Conservation (phyloP, 2,329 filamentous ascomycete genomes). For the Pseudogymnoascus verrucosus region DNA sequence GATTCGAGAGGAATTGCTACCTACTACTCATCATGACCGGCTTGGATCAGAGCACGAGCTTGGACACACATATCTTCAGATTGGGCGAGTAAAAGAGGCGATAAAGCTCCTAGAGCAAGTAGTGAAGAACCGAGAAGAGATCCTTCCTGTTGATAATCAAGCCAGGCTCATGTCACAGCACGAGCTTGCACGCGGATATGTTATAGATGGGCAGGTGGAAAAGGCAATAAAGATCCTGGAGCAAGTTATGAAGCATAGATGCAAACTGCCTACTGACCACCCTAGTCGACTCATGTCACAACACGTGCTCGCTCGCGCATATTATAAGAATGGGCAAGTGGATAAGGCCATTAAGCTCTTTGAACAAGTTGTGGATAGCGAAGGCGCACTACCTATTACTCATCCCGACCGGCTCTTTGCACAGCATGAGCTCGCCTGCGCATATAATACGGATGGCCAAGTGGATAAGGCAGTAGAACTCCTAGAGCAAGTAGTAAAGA, state of each 20-base stretch:
- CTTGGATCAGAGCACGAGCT: too few species aligned
- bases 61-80: neutral
- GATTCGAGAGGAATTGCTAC: neutral
- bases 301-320: neutral
- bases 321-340: neutral
- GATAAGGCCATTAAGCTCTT: constrained; percentile 8
- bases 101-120: constrained; percentile 10
- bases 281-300: neutral
- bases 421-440: neutral
- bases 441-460: neutral
- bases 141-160: neutral
- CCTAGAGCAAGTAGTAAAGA: neutral
- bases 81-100: neutral
- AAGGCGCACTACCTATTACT: neutral
- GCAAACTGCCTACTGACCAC: neutral
- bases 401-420: neutral
- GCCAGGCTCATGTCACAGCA: constrained; percentile 11
- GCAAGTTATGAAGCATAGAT: neutral
- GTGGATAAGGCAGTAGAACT: neutral
- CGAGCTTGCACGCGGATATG: constrained; percentile 9
- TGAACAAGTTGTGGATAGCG: neutral
- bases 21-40: too few species aligned
- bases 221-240: constrained; percentile 3
- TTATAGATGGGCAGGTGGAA: neutral
- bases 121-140: neutral